These are phyloP conservation scores for Cutaneotrichosporon spelunceum DNA, from an alignment of 1,284 basidiomycete species.

Conservation along the genomic window DNA sequence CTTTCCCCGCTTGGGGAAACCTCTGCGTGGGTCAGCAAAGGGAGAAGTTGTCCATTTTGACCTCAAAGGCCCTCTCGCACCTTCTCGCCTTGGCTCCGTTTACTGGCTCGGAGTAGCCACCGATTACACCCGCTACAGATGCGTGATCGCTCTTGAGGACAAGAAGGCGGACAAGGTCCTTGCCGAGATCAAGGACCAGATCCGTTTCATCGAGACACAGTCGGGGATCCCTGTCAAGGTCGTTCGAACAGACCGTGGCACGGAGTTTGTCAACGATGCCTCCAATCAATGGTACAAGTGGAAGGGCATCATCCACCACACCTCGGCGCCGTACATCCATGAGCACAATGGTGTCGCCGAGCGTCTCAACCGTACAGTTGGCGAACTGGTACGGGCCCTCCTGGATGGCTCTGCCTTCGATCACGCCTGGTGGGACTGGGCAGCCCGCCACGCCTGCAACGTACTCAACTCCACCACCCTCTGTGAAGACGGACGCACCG, in stretches of 20 bases:
- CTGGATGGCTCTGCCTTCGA: constrained; percentile 12
- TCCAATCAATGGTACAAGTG: not conserved
- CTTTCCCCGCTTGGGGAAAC: not conserved
- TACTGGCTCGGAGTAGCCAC: not conserved
- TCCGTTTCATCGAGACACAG: constrained; percentile 7
- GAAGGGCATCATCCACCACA: constrained; percentile 9
- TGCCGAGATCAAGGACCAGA: not conserved
- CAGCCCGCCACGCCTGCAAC: constrained; percentile 4
- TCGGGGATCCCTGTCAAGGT: not conserved
- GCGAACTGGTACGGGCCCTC: constrained; percentile 22
- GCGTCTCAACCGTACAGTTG: constrained; percentile 34
- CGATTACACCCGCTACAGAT: constrained; percentile 1
- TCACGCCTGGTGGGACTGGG: constrained; percentile 18
- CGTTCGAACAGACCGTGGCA: constrained; percentile 8
- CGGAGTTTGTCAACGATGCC: constrained; percentile 1
- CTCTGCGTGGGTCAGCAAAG: not conserved
- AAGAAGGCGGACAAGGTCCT: not conserved
- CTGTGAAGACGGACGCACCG: constrained; percentile 7
- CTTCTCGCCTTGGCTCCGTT: not conserved
- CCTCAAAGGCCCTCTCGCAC: constrained; percentile 2
- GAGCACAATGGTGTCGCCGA: constrained; percentile 41
- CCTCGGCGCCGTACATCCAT: constrained; percentile 26
- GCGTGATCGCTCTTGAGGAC: not conserved
- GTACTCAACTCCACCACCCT: constrained; percentile 19
- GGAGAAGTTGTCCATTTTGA: constrained; percentile 12